Conservation (phyloP, 2,329 filamentous ascomycete species). For the Paraconiothyrium brasiliense region DNA sequence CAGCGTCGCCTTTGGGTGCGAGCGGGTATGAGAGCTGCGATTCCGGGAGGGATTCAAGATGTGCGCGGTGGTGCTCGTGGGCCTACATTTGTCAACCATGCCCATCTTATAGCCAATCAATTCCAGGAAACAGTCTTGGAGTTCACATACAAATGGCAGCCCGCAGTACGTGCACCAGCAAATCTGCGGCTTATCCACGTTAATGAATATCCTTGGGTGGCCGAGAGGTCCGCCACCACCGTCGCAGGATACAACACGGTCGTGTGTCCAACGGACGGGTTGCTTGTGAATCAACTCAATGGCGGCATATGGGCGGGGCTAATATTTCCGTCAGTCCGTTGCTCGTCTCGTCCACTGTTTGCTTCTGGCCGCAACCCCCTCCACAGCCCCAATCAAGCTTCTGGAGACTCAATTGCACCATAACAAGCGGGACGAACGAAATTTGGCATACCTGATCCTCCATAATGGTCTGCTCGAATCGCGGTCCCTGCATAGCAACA, state of each 20-base stretch:
- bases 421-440: background rate
- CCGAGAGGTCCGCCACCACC: slow-evolving; percentile 90
- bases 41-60: slow-evolving; percentile 79
- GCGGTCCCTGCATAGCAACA: slow-evolving; percentile 88
- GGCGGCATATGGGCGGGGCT: slow-evolving; percentile 89
- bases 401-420: slow-evolving; percentile 3
- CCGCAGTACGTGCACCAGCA: slow-evolving; percentile 92
- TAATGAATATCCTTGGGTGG: slow-evolving; percentile 96
- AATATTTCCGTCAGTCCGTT: slow-evolving; percentile 35
- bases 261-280: slow-evolving; percentile 90
- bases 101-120: background rate
- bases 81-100: slow-evolving; percentile 66
- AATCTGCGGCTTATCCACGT: slow-evolving; percentile 96
- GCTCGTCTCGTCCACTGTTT: background rate
- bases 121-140: background rate
- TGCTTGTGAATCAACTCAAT: slow-evolving; percentile 97
- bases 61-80: slow-evolving; percentile 84
- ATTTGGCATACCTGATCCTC: slow-evolving; percentile 76
- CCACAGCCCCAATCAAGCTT: background rate
- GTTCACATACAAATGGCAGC: slow-evolving; percentile 82
- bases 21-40: slow-evolving; percentile 80
- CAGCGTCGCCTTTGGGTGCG: slow-evolving; percentile 66
- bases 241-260: slow-evolving; percentile 84
- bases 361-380: background rate
- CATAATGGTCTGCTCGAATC: slow-evolving; percentile 98